phyloP scores from a whole-genome alignment of 1,139 yeast species.

The Eremothecium coryli region DNA sequence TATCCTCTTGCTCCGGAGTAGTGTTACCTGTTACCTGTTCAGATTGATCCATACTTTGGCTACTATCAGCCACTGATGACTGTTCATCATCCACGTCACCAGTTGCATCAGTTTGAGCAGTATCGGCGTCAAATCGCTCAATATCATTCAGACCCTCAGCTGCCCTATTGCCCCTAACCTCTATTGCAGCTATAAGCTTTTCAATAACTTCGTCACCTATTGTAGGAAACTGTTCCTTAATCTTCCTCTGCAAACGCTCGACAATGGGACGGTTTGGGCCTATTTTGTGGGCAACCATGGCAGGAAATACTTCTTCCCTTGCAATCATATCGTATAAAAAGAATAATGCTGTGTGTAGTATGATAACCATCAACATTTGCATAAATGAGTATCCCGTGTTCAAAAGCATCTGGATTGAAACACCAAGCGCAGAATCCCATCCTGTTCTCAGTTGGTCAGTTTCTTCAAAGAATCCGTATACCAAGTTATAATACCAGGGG shows the following conservation, averaged over 20 bases:
- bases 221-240: constrained; percentile 24
- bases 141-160: neutral
- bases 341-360: constrained; percentile 41
- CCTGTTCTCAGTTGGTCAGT: constrained; percentile 3
- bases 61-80: neutral
- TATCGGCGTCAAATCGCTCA: too few relatives aligned
- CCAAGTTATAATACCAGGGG: constrained; percentile 34
- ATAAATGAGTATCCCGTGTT: constrained; percentile 22
- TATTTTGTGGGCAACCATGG: constrained; percentile 44
- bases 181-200: constrained; percentile 23
- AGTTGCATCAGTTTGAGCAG: constrained; percentile 1
- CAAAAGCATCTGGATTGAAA: constrained; percentile 12
- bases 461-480: constrained; percentile 38
- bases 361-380: constrained; percentile 31
- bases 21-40: neutral
- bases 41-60: neutral
- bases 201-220: constrained; percentile 27
- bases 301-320: constrained; percentile 56
- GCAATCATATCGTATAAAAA: constrained; percentile 66
- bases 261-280: constrained; percentile 45
- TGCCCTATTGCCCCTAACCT: constrained; percentile 7
- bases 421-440: neutral
- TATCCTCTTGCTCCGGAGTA: neutral
- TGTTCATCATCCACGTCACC: neutral
- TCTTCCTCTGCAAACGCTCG: constrained; percentile 20